Conservation (phyloP, 805 yeast genomes). For the Ogataea ramenticola region DNA sequence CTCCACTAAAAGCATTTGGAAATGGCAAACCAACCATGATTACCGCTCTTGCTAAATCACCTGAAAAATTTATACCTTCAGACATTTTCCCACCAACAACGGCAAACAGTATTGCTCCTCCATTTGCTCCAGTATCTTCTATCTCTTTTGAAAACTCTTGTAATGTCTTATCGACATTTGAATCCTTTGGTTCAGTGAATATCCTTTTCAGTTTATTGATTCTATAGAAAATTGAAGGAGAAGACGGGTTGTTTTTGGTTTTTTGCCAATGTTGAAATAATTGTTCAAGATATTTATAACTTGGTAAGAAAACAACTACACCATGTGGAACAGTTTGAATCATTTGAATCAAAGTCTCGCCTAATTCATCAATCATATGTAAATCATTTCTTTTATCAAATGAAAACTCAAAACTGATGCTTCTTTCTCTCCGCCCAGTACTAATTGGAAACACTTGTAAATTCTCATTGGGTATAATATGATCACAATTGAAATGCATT, state of each 20-base stretch:
- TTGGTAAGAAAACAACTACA: slow-evolving; percentile 75
- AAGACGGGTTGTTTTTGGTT: no score
- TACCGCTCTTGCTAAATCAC: slow-evolving; percentile 81
- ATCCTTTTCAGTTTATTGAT: slow-evolving; percentile 36
- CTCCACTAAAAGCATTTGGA: slow-evolving; percentile 81
- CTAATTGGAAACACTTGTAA: slow-evolving; percentile 52
- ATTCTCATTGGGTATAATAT: slow-evolving; percentile 69
- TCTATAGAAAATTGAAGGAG: slow-evolving; percentile 18
- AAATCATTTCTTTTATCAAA: slow-evolving; percentile 51
- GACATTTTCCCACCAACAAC: slow-evolving; percentile 92
- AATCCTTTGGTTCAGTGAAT: slow-evolving; percentile 48
- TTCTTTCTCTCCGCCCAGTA: slow-evolving; percentile 23
- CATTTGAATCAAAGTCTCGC: slow-evolving; percentile 38
- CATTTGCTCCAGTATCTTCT: slow-evolving; percentile 22
- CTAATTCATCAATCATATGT: slow-evolving; percentile 42
- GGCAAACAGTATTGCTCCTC: slow-evolving; percentile 66
- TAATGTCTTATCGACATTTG: slow-evolving; percentile 40
- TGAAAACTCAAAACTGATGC: slow-evolving; percentile 50
- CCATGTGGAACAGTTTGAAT: slow-evolving; percentile 56
- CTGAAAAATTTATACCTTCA: slow-evolving; percentile 89
- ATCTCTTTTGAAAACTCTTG: slow-evolving; percentile 42
- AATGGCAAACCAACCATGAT: slow-evolving; percentile 84
- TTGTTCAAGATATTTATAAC: slow-evolving; percentile 63
- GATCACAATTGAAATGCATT: slow-evolving; percentile 66
- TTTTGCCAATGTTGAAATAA: slow-evolving; percentile 48